A percentile compares a stretch with the other conserved stretches of the same genome.
Conservation (phyloP, 2,329 filamentous ascomycete species). For the Sporothrix brasiliensis region DNA sequence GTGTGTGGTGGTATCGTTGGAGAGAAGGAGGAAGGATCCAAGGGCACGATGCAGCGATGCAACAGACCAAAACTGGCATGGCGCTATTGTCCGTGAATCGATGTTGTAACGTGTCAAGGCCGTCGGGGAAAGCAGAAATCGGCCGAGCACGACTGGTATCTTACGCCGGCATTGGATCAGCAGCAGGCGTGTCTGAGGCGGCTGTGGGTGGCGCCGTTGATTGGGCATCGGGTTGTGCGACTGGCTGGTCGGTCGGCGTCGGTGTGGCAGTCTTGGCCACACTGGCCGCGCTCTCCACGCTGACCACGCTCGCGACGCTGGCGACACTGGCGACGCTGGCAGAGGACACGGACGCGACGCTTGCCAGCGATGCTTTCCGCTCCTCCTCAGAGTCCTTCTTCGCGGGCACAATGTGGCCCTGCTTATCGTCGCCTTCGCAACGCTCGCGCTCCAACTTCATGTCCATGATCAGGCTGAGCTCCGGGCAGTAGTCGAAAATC, state of each 20-base stretch:
- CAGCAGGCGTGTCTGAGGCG: no score
- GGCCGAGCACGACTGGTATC: no score
- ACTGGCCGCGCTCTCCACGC: constrained; percentile 9
- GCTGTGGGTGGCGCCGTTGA: no score
- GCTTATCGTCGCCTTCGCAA: constrained; percentile 46
- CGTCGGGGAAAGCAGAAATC: no score
- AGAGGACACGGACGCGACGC: constrained; percentile 17
- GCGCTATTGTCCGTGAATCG: background rate
- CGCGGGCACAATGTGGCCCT: constrained; percentile 38
- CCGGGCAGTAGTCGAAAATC: constrained; percentile 60
- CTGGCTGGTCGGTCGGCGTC: background rate
- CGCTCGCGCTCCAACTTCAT: constrained; percentile 59
- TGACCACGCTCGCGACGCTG: constrained; percentile 7
- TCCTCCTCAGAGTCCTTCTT: background rate
- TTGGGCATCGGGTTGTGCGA: no score
- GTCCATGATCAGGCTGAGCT: constrained; percentile 58
- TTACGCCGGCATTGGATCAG: no score
- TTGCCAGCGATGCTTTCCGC: background rate
- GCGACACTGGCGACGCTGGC: constrained; percentile 23
- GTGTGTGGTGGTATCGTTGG: constrained; percentile 8
- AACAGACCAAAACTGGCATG: background rate
- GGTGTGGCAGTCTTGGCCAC: constrained; percentile 1
- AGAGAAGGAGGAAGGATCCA: background rate
- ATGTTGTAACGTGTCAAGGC: background rate
- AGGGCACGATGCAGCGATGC: background rate